Evolutionary conservation across 345 rosid species (phyloP).

Genomic region (Theobroma cacao): DNA sequence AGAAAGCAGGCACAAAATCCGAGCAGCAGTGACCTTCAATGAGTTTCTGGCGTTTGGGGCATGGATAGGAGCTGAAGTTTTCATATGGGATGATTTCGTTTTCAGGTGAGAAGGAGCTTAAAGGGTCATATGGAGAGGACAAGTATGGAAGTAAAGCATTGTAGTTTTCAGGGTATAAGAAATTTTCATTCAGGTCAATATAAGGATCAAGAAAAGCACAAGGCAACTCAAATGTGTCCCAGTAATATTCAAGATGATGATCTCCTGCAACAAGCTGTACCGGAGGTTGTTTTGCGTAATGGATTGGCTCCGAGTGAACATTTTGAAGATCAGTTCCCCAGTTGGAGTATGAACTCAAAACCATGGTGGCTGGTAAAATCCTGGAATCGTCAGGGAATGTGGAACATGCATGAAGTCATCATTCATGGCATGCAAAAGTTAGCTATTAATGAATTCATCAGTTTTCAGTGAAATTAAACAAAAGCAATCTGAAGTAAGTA

Average conservation of each 20-base stretch:
- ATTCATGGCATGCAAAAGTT: too few species aligned
- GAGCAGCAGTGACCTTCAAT: background rate
- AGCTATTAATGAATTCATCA: too few species aligned
- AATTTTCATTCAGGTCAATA: background rate
- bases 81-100: constrained; percentile 3
- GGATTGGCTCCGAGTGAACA: background rate
- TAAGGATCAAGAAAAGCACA: constrained; percentile 2
- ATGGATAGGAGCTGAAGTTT: background rate
- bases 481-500: background rate
- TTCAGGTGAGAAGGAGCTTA: background rate
- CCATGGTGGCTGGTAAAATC: background rate
- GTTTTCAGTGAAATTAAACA: background rate
- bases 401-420: too few species aligned
- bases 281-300: background rate
- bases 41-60: constrained; percentile 7
- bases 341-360: constrained; percentile 4
- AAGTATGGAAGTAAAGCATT: background rate
- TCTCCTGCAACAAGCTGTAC: background rate
- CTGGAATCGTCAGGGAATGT: background rate
- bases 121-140: background rate
- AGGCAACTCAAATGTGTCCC: background rate
- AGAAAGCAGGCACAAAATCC: background rate
- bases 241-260: background rate
- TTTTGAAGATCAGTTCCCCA: background rate
- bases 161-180: background rate